Base-by-base conservation (phyloP, 768 basidiomycete species). In the Russula virescens region DNA sequence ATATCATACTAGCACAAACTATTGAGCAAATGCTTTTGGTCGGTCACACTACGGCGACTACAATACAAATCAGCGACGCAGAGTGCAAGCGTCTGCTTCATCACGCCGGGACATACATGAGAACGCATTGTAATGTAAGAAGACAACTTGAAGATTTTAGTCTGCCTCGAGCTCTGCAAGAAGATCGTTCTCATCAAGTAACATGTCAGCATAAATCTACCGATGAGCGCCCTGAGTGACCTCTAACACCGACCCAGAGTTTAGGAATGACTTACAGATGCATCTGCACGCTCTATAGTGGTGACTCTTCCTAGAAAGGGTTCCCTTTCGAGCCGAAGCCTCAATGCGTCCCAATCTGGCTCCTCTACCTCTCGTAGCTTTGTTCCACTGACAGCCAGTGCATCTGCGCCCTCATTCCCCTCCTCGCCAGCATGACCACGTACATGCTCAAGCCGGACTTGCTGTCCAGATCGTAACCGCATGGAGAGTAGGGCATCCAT, bases 361-460 rank as follows among this genome's bases (percentile, higher is more conserved):
- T 91, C 89, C 5, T 70, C 69, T 1, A 75, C 61, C 19, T 47
- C 61, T 0, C 78, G 75, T 55, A 78, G 61, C 11, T 69, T 66
- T 11, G 80, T 72, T 3, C 92, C 92, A 6, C 73, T 35, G 61
- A 83, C 87, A 4, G 92, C 92, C 60, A 86, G 79, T 16, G 64
- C 68, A 71, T 98, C 95, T 3, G 95, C 95, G 47, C 82, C 86
- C 57, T 98, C 94, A 71, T 98, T 98, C 1, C 95, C 95, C 57
- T 75, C 75, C 31, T 83, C 77, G 0, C 93, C 93, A 11, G 76
- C 78, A 69, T 97, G 95, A 0, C 87, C 95, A 61, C 83, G 80
- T 60, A 98, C 91, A 68, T 94, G 81, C 66, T 83, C 75, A 52
- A 96, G 79, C 42, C 60, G 48, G 48, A 95, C 81, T 34, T 71